These are phyloP conservation scores for Hansenula sp. DNA, from an alignment of 1,139 yeast species.

Conservation along the genomic window DNA sequence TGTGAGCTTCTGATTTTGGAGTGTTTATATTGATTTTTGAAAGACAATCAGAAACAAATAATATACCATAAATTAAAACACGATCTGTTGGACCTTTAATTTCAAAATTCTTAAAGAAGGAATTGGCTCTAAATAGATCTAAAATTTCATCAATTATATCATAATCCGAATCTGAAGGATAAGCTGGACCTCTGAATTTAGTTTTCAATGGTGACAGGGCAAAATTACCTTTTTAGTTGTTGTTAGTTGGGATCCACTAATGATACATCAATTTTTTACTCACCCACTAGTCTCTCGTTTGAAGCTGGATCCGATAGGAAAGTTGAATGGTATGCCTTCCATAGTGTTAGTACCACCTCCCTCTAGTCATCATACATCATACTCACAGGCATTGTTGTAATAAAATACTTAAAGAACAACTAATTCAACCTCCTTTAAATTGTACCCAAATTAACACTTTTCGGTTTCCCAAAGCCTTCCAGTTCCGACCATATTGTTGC, in stretches of 20 bases:
- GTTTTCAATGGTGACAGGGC: constrained; percentile 82
- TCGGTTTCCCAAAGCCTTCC: too few species aligned
- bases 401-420: too few species aligned
- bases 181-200: constrained; percentile 86
- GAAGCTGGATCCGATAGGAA: constrained; percentile 61
- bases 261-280: not conserved
- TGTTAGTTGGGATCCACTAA: not conserved
- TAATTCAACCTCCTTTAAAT: not conserved
- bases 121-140: constrained; percentile 91
- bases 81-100: constrained; percentile 95
- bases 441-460: not conserved
- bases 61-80: constrained; percentile 91
- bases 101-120: constrained; percentile 94
- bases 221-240: constrained; percentile 48
- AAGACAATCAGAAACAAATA: constrained; percentile 83
- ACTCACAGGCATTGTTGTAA: constrained; percentile 11
- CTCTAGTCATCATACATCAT: not conserved
- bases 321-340: constrained; percentile 85
- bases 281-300: constrained; percentile 42
- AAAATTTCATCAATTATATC: constrained; percentile 89
- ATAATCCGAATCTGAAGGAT: constrained; percentile 75
- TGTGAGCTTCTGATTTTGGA: constrained; percentile 60
- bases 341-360: not conserved
- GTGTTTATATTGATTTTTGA: constrained; percentile 48
- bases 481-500: not conserved